These are phyloP conservation scores for Musa itinerans DNA, from an alignment of 176 grass and related monocot genomes.

Conservation along the genomic window DNA sequence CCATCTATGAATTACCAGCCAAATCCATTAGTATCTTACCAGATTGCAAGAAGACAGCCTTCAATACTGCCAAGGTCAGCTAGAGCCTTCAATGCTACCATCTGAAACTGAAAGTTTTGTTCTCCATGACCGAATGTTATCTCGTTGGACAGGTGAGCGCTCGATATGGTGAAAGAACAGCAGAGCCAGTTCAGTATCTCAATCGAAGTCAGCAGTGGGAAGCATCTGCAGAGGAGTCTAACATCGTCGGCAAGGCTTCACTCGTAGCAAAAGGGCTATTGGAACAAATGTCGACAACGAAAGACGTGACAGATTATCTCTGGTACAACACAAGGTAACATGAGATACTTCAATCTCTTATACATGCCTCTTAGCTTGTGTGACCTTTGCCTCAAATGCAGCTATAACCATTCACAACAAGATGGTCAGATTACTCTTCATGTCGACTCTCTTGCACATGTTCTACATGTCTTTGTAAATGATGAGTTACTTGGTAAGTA, in stretches of 20 bases:
- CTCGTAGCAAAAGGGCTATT: slow-evolving; percentile 38
- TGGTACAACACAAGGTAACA: slow-evolving; percentile 69
- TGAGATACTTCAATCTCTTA: neutral
- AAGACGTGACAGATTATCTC: slow-evolving; percentile 93
- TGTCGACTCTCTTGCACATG: slow-evolving; percentile 62
- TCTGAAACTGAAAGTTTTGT: too few relatives aligned
- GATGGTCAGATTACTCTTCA: slow-evolving; percentile 30
- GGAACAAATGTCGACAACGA: slow-evolving; percentile 72
- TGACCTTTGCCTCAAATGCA: slow-evolving; percentile 42
- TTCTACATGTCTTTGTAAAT: slow-evolving; percentile 86
- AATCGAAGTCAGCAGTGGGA: slow-evolving; percentile 38
- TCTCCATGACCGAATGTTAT: neutral
- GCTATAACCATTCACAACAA: slow-evolving; percentile 38
- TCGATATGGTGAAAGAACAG: slow-evolving; percentile 45
- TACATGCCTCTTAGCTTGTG: neutral
- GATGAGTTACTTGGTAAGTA: slow-evolving; percentile 46
- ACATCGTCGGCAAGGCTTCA: slow-evolving; percentile 16
- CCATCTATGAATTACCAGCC: slow-evolving; percentile 33
- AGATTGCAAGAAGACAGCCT: slow-evolving; percentile 50
- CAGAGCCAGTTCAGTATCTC: slow-evolving; percentile 35
- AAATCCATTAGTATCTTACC: slow-evolving; percentile 74
- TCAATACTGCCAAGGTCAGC: slow-evolving; percentile 66
- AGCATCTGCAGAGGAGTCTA: slow-evolving; percentile 45
- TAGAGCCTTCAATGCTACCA: too few relatives aligned
- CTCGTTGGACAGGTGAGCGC: slow-evolving; percentile 39